phyloP scores from a whole-genome alignment of 2,329 filamentous ascomycete species.

The Curvularia eragrostidis region DNA sequence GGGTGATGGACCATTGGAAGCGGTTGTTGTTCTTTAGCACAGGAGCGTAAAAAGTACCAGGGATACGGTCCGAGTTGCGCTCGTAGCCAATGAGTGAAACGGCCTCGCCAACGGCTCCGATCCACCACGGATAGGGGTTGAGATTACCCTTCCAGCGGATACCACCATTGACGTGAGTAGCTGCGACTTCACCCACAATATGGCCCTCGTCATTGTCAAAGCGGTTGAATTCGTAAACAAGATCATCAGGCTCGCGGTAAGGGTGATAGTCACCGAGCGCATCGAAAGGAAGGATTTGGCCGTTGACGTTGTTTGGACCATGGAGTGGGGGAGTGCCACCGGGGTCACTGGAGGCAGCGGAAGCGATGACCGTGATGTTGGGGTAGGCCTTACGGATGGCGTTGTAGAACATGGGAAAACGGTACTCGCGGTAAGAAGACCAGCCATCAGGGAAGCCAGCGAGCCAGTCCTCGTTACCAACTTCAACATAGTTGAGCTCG shows the following conservation, averaged over 20 bases:
- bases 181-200: conserved; percentile 48
- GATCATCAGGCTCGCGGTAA: conserved; percentile 54
- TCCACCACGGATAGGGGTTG: conserved; percentile 50
- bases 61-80: conserved; percentile 67
- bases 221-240: conserved; percentile 51
- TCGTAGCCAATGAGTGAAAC: conserved; percentile 71
- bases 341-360: conserved; percentile 42
- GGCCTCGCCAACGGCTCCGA: conserved; percentile 68
- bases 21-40: conserved; percentile 46
- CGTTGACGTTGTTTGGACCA: conserved; percentile 42
- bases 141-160: conserved; percentile 36
- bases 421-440: conserved; percentile 41
- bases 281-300: conserved; percentile 29
- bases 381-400: conserved; percentile 46
- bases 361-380: conserved; percentile 46
- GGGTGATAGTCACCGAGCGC: conserved; percentile 52
- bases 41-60: conserved; percentile 54
- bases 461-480: conserved; percentile 51
- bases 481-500: conserved; percentile 48
- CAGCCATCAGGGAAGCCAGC: conserved; percentile 39
- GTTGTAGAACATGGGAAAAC: conserved; percentile 44
- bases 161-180: conserved; percentile 41
- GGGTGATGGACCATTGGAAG: conserved; percentile 48
- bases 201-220: conserved; percentile 51
- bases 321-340: conserved; percentile 37